These are phyloP conservation scores for Xerocomellus intermedius DNA, from an alignment of 768 basidiomycete species.

Conservation along the genomic window DNA sequence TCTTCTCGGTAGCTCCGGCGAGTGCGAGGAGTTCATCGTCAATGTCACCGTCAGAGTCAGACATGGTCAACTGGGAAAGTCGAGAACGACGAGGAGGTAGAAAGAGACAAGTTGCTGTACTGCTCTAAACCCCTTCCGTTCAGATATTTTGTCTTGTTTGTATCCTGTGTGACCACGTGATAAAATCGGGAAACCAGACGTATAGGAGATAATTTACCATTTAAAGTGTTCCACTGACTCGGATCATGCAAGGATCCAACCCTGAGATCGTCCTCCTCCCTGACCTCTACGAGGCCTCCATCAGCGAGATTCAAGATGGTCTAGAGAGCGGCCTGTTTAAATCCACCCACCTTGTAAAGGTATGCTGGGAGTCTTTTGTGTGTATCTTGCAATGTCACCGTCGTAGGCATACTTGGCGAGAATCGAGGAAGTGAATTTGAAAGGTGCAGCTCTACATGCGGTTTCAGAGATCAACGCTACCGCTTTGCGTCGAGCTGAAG, in stretches of 20 bases:
- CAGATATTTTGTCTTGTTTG: conserved; percentile 24
- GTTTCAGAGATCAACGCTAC: conserved; percentile 57
- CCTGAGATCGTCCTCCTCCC: conserved; percentile 27
- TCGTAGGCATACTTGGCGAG: conserved; percentile 61
- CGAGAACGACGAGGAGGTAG: neutral
- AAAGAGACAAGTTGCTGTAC: conserved; percentile 1
- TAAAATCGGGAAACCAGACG: neutral
- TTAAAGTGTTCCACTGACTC: neutral
- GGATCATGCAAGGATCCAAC: conserved; percentile 4
- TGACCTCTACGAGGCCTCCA: conserved; percentile 61
- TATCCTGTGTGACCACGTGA: conserved; percentile 14
- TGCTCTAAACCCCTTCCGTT: neutral
- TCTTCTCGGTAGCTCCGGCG: conserved; percentile 66
- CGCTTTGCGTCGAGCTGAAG: conserved; percentile 51
- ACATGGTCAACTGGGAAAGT: conserved; percentile 33
- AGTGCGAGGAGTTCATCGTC: conserved; percentile 80
- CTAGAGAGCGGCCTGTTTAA: conserved; percentile 50
- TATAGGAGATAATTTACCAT: neutral
- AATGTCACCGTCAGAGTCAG: conserved; percentile 51
- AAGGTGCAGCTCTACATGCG: conserved; percentile 56
- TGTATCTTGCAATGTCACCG: neutral
- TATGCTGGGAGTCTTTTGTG: conserved; percentile 13
- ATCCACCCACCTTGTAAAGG: conserved; percentile 63
- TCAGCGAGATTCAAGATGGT: conserved; percentile 53
- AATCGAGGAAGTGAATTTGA: conserved; percentile 66